A percentile compares a stretch with the other conserved stretches of the same genome.
Conservation (phyloP, 805 yeast species). For the Metschnikowia cerradonensis region DNA sequence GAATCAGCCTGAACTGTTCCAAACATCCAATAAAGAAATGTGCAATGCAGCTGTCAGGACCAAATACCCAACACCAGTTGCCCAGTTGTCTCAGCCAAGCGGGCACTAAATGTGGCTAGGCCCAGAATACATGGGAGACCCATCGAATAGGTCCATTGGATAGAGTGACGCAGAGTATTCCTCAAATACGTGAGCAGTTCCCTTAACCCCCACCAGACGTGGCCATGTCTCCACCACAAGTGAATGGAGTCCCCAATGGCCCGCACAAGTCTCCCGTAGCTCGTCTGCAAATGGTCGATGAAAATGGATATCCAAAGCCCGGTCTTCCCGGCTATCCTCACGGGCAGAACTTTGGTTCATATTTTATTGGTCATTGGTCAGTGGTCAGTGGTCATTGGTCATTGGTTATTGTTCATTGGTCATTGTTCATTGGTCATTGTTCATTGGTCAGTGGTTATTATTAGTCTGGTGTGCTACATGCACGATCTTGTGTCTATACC, state of each 20-base stretch:
- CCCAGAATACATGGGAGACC: slow-evolving; percentile 16
- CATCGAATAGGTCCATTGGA: slow-evolving; percentile 15
- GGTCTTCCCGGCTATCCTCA: too few relatives aligned
- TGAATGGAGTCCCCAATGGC: slow-evolving; percentile 5
- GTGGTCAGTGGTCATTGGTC: too few relatives aligned
- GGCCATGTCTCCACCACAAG: slow-evolving; percentile 16
- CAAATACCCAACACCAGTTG: slow-evolving; percentile 19
- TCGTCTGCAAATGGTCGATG: slow-evolving; percentile 1
- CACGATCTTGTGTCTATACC: too few relatives aligned
- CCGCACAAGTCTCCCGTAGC: slow-evolving; percentile 16
- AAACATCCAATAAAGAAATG: too few relatives aligned
- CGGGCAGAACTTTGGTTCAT: too few relatives aligned
- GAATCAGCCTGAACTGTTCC: too few relatives aligned
- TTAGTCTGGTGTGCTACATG: too few relatives aligned
- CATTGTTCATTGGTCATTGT: too few relatives aligned
- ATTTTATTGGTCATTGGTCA: too few relatives aligned
- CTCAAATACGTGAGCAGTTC: slow-evolving; percentile 12
- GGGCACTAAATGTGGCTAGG: slow-evolving; percentile 23
- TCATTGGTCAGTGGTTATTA: too few relatives aligned
- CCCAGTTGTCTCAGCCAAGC: slow-evolving; percentile 20
- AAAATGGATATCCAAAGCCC: too few relatives aligned
- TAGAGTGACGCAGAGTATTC: slow-evolving; percentile 11
- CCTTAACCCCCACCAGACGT: slow-evolving; percentile 14
- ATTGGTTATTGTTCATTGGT: too few relatives aligned
- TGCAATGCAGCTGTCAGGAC: slow-evolving; percentile 13